Base-by-base conservation (phyloP, 2,329 filamentous ascomycete species). In the Beauveria pseudobassiana region DNA sequence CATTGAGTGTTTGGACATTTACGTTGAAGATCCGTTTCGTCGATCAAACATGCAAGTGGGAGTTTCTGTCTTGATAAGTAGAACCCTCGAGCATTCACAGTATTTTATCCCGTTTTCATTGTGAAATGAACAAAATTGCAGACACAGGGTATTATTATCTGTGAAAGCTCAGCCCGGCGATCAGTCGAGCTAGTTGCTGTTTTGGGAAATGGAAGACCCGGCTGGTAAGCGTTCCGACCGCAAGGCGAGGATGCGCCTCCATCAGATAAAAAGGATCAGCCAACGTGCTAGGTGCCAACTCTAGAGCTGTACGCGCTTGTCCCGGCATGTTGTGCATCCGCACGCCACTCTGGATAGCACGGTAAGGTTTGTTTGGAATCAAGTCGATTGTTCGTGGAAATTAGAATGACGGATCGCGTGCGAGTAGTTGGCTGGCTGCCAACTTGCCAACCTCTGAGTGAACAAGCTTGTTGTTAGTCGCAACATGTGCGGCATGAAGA, bases 331-430 rank as follows among this genome's bases (percentile, higher is more conserved):
- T 22, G 16, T 43, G 38, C 34, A 59, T 51, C 56, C 56, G 55
- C 24, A 16, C 43, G 12, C 14, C 20, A 38, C 34, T 6, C 22
- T 38, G 5, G 5, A n/a, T 12, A 8, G 34, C 20, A 26, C 9
- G 18, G 24, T 48, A 51, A 43, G 56, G 46, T 51, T 42, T 51
- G 46, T 59, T 51, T 51, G 56, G 34, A 59, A 59, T 59, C 46
- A 59, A 51, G 3, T 26, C 18, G 4, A 16, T 22, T 24, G 5
- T 18, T 48, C 22, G 43, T 48, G 12, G 54, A n/a, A 6, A 24
- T 34, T 20, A n/a, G 3, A n/a, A 24, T 46, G 40, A 18, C 22
- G 1, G 22, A 12, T 22, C 24, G 46, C 48, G 12, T n/a, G 22
- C 24, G 20, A 16, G 46, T 16, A n/a, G 46, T 16, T 16, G 12